Evolutionary conservation across 208 protist genomes (phyloP).

Genomic region (Trypanosomatidae sp.): DNA sequence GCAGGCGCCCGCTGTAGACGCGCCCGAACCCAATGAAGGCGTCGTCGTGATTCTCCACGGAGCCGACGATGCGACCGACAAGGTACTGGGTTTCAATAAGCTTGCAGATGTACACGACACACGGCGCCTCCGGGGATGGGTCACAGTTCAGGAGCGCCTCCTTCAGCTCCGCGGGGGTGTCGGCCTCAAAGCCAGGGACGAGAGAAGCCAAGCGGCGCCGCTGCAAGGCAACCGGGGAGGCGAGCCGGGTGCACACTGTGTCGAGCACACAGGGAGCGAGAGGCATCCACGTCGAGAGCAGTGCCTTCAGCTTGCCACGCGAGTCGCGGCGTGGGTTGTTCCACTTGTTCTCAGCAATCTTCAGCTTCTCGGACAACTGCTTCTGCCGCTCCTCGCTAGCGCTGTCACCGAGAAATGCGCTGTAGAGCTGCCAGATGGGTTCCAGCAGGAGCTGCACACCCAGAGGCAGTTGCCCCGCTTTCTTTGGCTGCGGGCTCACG

Average conservation of each 20-base stretch:
- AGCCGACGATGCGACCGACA: slow-evolving; percentile 51
- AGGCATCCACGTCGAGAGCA: slow-evolving; percentile 95
- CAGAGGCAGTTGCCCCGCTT: slow-evolving; percentile 85
- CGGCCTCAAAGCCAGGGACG: slow-evolving; percentile 58
- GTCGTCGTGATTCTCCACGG: slow-evolving; percentile 55
- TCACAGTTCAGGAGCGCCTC: slow-evolving; percentile 66
- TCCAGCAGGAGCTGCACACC: slow-evolving; percentile 97
- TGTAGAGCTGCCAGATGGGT: slow-evolving; percentile 96
- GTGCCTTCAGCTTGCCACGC: slow-evolving; percentile 70
- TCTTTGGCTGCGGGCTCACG: slow-evolving; percentile 65
- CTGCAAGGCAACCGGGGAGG: slow-evolving; percentile 90
- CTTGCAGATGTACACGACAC: slow-evolving; percentile 85
- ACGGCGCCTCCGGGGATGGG: slow-evolving; percentile 58
- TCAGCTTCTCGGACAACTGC: slow-evolving; percentile 64
- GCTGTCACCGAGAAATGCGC: slow-evolving; percentile 63
- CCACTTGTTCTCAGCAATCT: slow-evolving; percentile 65
- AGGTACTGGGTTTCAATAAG: slow-evolving; percentile 88
- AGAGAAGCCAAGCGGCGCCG: slow-evolving; percentile 59
- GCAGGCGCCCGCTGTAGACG: slow-evolving; percentile 95
- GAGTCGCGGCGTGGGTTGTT: slow-evolving; percentile 73
- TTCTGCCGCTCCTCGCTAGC: slow-evolving; percentile 81
- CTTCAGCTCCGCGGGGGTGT: slow-evolving; percentile 31
- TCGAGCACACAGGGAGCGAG: slow-evolving; percentile 90
- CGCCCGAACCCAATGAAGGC: slow-evolving; percentile 96
- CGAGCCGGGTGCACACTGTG: slow-evolving; percentile 83